These are phyloP conservation scores for Dioscorea zingiberensis DNA, from an alignment of 106 monocot species.

Conservation along the genomic window DNA sequence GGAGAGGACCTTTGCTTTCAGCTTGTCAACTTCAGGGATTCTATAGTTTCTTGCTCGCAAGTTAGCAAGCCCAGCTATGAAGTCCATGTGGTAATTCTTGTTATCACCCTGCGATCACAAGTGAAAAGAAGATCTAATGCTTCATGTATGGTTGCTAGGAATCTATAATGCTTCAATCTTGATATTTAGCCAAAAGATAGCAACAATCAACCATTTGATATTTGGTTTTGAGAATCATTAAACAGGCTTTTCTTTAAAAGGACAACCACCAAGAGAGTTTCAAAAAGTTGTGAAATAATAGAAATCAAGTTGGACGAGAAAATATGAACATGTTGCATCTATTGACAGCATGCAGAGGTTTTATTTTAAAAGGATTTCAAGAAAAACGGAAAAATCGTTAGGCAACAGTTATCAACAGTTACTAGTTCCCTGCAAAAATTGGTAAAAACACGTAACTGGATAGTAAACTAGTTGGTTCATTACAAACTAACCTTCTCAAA, in stretches of 20 bases:
- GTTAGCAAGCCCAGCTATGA: slow-evolving; percentile 57
- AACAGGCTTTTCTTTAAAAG: not conserved
- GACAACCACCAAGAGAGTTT: too few species aligned
- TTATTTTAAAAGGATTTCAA: too few species aligned
- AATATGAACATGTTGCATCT: too few species aligned
- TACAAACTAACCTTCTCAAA: slow-evolving; percentile 74
- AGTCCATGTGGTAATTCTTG: slow-evolving; percentile 53
- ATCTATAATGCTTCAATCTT: too few species aligned
- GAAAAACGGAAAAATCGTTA: not conserved
- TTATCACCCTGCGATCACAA: slow-evolving; percentile 32
- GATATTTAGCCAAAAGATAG: too few species aligned
- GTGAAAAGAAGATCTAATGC: not conserved
- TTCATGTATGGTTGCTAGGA: too few species aligned
- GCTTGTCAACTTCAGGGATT: slow-evolving; percentile 59
- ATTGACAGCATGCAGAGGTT: too few species aligned
- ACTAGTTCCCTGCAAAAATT: not conserved
- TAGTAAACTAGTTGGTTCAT: not conserved
- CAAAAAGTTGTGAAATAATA: too few species aligned
- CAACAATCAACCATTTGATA: too few species aligned
- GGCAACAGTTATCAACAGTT: not conserved
- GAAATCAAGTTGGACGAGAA: too few species aligned
- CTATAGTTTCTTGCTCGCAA: slow-evolving; percentile 65
- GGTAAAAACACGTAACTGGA: not conserved
- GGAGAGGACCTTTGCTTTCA: slow-evolving; percentile 56
- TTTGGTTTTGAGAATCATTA: too few species aligned